These are phyloP conservation scores for Bisporella sp. DNA, from an alignment of 2,329 filamentous ascomycete genomes.

Conservation along the genomic window DNA sequence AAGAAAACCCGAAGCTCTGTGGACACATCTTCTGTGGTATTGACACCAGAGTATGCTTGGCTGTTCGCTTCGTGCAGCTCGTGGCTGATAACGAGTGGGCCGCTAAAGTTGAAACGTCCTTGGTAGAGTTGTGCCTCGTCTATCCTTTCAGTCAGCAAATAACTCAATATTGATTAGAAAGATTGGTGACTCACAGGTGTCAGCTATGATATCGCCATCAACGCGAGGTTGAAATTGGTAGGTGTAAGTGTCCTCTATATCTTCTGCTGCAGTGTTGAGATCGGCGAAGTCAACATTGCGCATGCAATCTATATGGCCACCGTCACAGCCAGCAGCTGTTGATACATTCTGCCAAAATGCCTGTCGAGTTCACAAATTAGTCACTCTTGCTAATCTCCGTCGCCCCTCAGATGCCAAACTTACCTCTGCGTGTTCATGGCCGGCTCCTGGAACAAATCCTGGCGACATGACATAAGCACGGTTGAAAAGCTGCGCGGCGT, in stretches of 20 bases:
- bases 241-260: constrained; percentile 20
- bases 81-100: constrained; percentile 29
- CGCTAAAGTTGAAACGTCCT: constrained; percentile 29
- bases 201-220: constrained; percentile 29
- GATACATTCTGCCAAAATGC: too few relatives aligned
- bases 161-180: neutral
- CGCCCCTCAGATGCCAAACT: too few relatives aligned
- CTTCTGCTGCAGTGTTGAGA: constrained; percentile 23
- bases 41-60: constrained; percentile 24
- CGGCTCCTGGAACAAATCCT: constrained; percentile 29
- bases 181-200: constrained; percentile 20
- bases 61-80: constrained; percentile 30
- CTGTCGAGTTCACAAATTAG: too few relatives aligned
- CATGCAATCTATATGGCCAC: constrained; percentile 22
- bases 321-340: too few relatives aligned
- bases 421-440: constrained; percentile 28
- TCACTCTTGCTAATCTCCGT: too few relatives aligned
- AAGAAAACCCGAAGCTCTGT: constrained; percentile 28
- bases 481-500: constrained; percentile 25
- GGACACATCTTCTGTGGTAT: constrained; percentile 27
- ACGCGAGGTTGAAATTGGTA: constrained; percentile 32
- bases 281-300: constrained; percentile 24
- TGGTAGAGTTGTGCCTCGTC: constrained; percentile 31
- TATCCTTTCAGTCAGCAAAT: neutral
- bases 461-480: constrained; percentile 28